A percentile compares a stretch with the other conserved stretches of the same genome.
phyloP scores from a whole-genome alignment of 2,329 filamentous ascomycete genomes.

The Thelonectria rubi region DNA sequence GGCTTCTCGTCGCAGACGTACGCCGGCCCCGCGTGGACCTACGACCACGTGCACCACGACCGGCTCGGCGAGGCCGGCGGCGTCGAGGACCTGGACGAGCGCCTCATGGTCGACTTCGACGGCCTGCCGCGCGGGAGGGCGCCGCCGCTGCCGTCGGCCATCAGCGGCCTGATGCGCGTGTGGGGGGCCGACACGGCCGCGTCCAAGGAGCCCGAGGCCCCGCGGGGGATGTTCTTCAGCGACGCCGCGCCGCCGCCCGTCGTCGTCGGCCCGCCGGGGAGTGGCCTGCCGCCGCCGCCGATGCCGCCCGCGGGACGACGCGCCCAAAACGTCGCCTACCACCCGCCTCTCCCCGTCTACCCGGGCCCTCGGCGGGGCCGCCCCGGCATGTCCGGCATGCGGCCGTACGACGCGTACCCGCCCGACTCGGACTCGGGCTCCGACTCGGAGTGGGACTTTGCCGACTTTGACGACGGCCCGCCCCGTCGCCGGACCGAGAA shows the following conservation, averaged over 20 bases:
- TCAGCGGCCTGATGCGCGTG: not conserved
- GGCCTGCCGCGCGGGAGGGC: not conserved
- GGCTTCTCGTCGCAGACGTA: constrained; percentile 13
- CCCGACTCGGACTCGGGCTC: not conserved
- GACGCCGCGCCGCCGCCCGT: not conserved
- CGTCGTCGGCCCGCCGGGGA: too few relatives aligned
- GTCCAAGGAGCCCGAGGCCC: not conserved
- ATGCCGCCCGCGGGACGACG: too few relatives aligned
- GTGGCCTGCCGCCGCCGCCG: too few relatives aligned
- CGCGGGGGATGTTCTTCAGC: not conserved
- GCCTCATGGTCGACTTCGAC: constrained; percentile 11
- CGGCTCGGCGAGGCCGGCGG: too few relatives aligned
- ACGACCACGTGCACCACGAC: not conserved
- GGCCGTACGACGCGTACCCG: not conserved
- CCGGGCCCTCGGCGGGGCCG: not conserved
- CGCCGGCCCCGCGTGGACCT: constrained; percentile 1
- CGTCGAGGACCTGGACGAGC: constrained; percentile 6
- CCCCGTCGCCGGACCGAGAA: not conserved
- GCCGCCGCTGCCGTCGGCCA: not conserved
- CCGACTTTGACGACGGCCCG: not conserved
- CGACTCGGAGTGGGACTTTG: not conserved
- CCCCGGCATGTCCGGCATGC: too few relatives aligned
- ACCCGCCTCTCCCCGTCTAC: not conserved
- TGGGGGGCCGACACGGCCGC: too few relatives aligned
- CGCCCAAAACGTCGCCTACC: too few relatives aligned